Evolutionary conservation across 2,329 filamentous ascomycete species (phyloP), one percentile per base, ranked within the genome.

Genomic region (Cytospora schulzeri): DNA sequence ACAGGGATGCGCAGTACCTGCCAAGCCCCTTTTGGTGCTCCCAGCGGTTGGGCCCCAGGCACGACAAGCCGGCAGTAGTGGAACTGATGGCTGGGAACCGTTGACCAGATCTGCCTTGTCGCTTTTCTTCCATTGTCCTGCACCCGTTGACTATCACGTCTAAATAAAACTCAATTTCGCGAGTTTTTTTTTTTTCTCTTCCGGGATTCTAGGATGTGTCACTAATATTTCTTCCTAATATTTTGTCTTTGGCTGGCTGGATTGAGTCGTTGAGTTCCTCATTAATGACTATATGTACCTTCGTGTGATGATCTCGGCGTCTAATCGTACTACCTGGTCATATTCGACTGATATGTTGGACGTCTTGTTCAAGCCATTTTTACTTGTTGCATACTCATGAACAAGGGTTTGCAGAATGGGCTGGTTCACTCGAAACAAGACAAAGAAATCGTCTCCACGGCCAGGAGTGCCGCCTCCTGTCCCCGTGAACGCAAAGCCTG

Each of bases 381-480:
- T 24, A 48, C 55, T 26, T 15, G 26, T 41, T 50, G 38, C n/a
- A 48, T 50, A 35, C 8, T 35, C 26, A 50, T 55, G 19, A 33
- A 22, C 19, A 50, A 57, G 24, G 6, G 19, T 58, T n/a, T 15
- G 31, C 35, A 62, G 22, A 35, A 67, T 67, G 66, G 57, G 60
- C 11, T 56, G 65, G 60, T 66, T 67, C 53, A 52, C 59, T 33
- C 50, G 65, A 15, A 66, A 51, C 19, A 67, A 66, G 45, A 57
- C 64, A 41, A 66, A 56, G 51, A 65, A 63, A 38, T 28, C 58
- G 19, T 51, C 35, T 57, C 38, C 58, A n/a, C 54, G 54, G 35
- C 38, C 58, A 31, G 50, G 48, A 28, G 58, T 31, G 9, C 65
- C 58, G 15, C 48, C 33, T 24, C 53, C 65, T 24, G 57, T 51